Evolutionary conservation across 768 basidiomycete species (phyloP).

Genomic region (Bullera alba): DNA sequence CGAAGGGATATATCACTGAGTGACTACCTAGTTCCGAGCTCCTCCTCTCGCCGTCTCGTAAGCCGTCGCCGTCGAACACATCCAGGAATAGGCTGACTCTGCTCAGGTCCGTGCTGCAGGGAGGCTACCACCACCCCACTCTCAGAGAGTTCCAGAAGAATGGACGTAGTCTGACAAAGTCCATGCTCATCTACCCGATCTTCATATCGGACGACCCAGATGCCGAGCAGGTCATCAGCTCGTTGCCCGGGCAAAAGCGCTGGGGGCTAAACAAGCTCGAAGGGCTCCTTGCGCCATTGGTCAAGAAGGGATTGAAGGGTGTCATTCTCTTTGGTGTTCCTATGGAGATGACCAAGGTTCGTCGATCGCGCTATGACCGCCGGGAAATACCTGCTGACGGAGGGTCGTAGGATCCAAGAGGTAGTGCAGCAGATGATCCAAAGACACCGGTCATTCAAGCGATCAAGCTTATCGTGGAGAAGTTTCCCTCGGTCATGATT

Average conservation of each 20-base stretch:
- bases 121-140: conserved; percentile 87
- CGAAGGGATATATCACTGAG: no score
- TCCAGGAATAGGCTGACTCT: not conserved
- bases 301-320: conserved; percentile 79
- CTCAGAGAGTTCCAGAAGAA: conserved; percentile 80
- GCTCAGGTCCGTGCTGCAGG: conserved; percentile 51
- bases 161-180: conserved; percentile 50
- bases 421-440: conserved; percentile 83
- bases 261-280: conserved; percentile 96
- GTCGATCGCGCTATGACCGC: not conserved
- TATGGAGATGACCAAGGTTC: conserved; percentile 41
- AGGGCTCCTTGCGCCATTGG: conserved; percentile 74
- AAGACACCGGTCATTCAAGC: conserved; percentile 88
- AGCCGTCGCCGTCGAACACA: not conserved
- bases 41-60: conserved; percentile 19
- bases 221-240: conserved; percentile 66
- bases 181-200: conserved; percentile 98
- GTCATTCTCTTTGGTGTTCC: conserved; percentile 71
- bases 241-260: conserved; percentile 76
- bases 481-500: conserved; percentile 81
- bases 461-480: conserved; percentile 64
- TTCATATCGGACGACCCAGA: conserved; percentile 94
- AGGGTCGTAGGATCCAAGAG: conserved; percentile 69
- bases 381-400: not conserved
- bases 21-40: conserved; percentile 2